Conservation (phyloP, 495 filamentous ascomycete genomes). For the Cetradonia linearis region DNA sequence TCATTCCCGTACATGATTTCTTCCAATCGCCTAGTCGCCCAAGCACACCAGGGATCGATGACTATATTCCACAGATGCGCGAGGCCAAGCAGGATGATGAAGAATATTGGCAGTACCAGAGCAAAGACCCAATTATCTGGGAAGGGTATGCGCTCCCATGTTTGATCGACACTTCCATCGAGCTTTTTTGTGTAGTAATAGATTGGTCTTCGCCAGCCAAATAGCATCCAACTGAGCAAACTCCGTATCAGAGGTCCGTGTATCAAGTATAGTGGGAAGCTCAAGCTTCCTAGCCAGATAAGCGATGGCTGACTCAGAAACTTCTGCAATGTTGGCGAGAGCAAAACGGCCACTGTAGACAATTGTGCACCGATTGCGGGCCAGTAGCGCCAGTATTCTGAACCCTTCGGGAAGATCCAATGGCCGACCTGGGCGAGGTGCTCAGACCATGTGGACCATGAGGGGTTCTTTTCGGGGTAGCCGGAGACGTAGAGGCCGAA, state of each 20-base stretch:
- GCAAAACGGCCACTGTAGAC: conserved; percentile 15
- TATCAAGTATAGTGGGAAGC: conserved; percentile 24
- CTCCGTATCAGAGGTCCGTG: conserved; percentile 25
- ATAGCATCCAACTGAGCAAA: conserved; percentile 24
- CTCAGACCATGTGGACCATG: conserved; percentile 49
- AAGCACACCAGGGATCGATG: conserved; percentile 20
- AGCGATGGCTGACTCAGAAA: conserved; percentile 15
- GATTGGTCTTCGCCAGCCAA: conserved; percentile 13
- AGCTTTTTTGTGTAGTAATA: conserved; percentile 7
- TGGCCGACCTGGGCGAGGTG: conserved; percentile 17
- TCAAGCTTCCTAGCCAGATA: conserved; percentile 22
- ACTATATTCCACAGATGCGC: conserved; percentile 20
- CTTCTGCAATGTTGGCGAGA: conserved; percentile 11
- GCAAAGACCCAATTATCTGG: conserved; percentile 17
- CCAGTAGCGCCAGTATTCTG: conserved; percentile 21
- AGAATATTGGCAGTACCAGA: conserved; percentile 13
- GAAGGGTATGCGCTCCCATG: conserved; percentile 12
- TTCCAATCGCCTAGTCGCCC: conserved; percentile 12
- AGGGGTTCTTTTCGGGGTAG: conserved; percentile 48
- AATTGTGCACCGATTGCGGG: conserved; percentile 21
- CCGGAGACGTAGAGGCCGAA: conserved; percentile 41
- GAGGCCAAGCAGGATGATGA: conserved; percentile 8
- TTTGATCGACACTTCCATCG: conserved; percentile 2
- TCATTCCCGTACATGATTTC: conserved; percentile 12
- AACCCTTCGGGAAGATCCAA: conserved; percentile 17